Conservation (phyloP, 805 yeast genomes). For the Pichia rugopelliculosa region DNA sequence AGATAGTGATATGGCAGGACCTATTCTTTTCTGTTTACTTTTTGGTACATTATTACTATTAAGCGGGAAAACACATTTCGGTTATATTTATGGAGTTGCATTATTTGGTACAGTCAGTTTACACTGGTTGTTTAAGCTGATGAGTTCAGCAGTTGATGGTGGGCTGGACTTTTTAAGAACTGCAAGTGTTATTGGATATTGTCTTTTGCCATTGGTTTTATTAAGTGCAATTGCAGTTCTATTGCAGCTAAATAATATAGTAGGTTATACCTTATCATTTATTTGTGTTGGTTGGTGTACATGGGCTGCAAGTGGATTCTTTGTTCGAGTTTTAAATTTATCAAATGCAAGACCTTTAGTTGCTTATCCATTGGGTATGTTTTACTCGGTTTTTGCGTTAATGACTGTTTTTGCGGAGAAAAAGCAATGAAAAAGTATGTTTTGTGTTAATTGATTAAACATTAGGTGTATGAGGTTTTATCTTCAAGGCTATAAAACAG, state of each 20-base stretch:
- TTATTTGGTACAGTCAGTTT: slow-evolving; percentile 80
- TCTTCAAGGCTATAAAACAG: too few species aligned
- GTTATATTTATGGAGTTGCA: slow-evolving; percentile 95
- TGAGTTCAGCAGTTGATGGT: slow-evolving; percentile 49
- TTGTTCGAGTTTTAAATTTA: slow-evolving; percentile 75
- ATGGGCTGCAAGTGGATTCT: slow-evolving; percentile 85
- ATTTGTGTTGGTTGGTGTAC: slow-evolving; percentile 85
- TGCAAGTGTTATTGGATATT: slow-evolving; percentile 89
- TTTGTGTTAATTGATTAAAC: neutral
- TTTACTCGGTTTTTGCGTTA: slow-evolving; percentile 88
- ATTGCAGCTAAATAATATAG: slow-evolving; percentile 56
- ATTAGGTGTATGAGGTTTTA: too few species aligned
- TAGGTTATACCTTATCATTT: slow-evolving; percentile 65
- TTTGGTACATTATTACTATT: slow-evolving; percentile 78
- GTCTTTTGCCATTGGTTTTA: slow-evolving; percentile 80
- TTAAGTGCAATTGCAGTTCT: slow-evolving; percentile 66
- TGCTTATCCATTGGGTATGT: slow-evolving; percentile 88
- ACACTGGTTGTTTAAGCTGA: slow-evolving; percentile 76
- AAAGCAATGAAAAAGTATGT: slow-evolving; percentile 10
- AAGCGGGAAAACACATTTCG: slow-evolving; percentile 93
- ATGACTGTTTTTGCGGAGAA: slow-evolving; percentile 74
- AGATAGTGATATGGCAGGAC: slow-evolving; percentile 94
- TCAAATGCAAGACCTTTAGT: slow-evolving; percentile 82
- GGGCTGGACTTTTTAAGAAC: slow-evolving; percentile 57
- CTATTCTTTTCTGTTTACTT: slow-evolving; percentile 76